Evolutionary conservation across 306 rosid species (phyloP), one percentile per base, ranked within the genome.

Genomic region (Geum urbanum): DNA sequence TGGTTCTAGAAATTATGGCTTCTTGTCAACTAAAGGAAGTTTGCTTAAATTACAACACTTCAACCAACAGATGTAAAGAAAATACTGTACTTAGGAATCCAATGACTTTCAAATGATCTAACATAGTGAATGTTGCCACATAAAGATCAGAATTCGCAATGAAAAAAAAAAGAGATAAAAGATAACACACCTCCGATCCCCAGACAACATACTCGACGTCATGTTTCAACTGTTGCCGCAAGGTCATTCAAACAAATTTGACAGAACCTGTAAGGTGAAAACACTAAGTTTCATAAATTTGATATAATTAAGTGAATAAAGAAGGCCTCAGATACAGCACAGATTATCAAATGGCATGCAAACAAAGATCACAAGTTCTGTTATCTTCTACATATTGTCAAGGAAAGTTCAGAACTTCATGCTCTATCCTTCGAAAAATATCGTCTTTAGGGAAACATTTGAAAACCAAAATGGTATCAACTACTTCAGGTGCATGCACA

Each of bases 181-280:
- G 37, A 32, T 32, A 32, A 32, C 35, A 57, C 85, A 95, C 99
- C 99, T 91, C 73, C 91, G 79, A 58, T 95, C 99, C 84, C 99
- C 97, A 10, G 76, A 84, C 83, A 83, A 70, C 89, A 86, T 81
- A 80, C 86, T 94, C 27, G 97, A 95, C 45, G 95, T 79, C 90
- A 85, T 89, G 50, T 74, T 82, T 83, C 69, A 50, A 76, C 57
- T 39, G 88, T 78, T 12, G 72, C 78, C 71, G 74, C 87, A 82
- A 85, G 75, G 67, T 84, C 97, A 95, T 89, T 80, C 97, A 87
- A 91, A 64, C 86, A 80, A 86, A 78, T 60, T 74, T 79, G 73
- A 66, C 69, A 72, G 69, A 76, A 77, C 85, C 99, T 95, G 81
- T 2, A 48, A 44, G 47, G 63, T 57, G 32, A 70, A 43, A 35